Evolutionary conservation across 208 protist genomes (phyloP).

Genomic region (Acanthamoeba culbertsoni): DNA sequence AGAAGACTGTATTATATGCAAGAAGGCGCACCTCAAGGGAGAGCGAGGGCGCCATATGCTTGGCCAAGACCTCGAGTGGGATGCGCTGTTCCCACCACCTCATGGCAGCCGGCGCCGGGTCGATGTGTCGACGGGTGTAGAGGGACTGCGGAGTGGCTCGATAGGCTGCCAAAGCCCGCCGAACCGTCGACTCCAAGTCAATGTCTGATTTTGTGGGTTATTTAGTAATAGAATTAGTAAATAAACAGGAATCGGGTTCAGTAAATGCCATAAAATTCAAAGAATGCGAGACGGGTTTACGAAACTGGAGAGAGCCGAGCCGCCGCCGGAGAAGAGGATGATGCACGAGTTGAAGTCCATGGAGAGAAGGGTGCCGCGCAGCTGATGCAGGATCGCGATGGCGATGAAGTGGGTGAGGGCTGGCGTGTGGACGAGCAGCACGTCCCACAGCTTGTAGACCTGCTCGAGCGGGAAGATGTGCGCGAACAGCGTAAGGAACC

Average conservation of each 20-base stretch:
- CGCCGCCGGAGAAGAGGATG: conserved; percentile 63
- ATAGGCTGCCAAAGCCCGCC: neutral
- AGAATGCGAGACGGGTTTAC: neutral
- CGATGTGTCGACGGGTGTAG: neutral
- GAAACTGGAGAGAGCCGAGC: conserved; percentile 44
- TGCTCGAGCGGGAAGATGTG: conserved; percentile 87
- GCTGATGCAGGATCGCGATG: conserved; percentile 78
- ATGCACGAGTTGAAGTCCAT: conserved; percentile 78
- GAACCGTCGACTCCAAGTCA: neutral
- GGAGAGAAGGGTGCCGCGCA: conserved; percentile 67
- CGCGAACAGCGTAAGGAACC: conserved; percentile 91
- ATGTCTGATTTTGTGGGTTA: neutral
- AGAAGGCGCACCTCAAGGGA: neutral
- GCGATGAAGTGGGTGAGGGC: conserved; percentile 79
- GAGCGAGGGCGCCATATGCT: neutral
- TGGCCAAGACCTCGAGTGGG: neutral
- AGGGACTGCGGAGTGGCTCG: neutral
- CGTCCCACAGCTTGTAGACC: conserved; percentile 91
- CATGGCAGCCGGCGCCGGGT: neutral
- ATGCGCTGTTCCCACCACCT: conserved; percentile 27
- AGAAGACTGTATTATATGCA: no score
- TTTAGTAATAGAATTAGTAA: neutral
- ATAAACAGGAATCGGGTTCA: neutral
- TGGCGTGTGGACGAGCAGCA: conserved; percentile 82
- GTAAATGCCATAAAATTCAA: neutral